Percentiles rank a stretch among this genome's conserved stretches.
These are phyloP conservation scores for Ganoderma meredithae DNA, from an alignment of 1,284 basidiomycete species.

Conservation along the genomic window DNA sequence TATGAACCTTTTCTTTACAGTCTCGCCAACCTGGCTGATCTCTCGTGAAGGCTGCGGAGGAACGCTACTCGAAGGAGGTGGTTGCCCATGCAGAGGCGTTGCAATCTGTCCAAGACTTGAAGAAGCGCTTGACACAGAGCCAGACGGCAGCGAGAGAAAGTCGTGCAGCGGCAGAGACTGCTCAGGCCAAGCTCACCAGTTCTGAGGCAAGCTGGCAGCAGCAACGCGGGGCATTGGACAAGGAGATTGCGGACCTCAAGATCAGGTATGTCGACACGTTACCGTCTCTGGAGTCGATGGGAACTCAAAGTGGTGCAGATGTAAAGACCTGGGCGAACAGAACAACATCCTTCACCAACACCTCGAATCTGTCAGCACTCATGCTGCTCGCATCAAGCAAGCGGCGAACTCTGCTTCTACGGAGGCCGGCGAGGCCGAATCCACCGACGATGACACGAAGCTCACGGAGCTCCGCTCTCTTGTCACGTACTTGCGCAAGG, in stretches of 20 bases:
- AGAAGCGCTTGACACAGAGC: constrained; percentile 62
- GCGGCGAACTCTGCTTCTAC: constrained; percentile 62
- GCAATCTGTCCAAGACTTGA: constrained; percentile 72
- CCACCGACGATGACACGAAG: constrained; percentile 63
- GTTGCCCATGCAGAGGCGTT: constrained; percentile 85
- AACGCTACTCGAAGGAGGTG: constrained; percentile 83
- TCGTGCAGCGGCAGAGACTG: constrained; percentile 71
- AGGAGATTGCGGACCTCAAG: constrained; percentile 78
- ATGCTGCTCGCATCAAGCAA: constrained; percentile 80
- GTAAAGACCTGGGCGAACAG: constrained; percentile 79
- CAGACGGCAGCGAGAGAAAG: constrained; percentile 64
- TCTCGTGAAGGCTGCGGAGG: constrained; percentile 70
- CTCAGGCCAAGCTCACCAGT: constrained; percentile 70
- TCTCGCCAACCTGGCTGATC: background rate
- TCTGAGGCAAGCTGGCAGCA: constrained; percentile 84
- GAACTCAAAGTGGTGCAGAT: constrained; percentile 49
- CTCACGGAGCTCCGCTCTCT: constrained; percentile 81
- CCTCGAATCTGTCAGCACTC: constrained; percentile 85
- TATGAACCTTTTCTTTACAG: constrained; percentile 31
- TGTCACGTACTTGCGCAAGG: constrained; percentile 84
- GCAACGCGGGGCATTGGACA: constrained; percentile 79
- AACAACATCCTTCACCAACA: constrained; percentile 85
- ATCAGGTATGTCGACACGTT: constrained; percentile 56
- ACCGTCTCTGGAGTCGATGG: background rate
- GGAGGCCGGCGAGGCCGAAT: constrained; percentile 52